Evolutionary conservation across 2,329 filamentous ascomycete species (phyloP).

Genomic region (Ceratocystis cubensis): DNA sequence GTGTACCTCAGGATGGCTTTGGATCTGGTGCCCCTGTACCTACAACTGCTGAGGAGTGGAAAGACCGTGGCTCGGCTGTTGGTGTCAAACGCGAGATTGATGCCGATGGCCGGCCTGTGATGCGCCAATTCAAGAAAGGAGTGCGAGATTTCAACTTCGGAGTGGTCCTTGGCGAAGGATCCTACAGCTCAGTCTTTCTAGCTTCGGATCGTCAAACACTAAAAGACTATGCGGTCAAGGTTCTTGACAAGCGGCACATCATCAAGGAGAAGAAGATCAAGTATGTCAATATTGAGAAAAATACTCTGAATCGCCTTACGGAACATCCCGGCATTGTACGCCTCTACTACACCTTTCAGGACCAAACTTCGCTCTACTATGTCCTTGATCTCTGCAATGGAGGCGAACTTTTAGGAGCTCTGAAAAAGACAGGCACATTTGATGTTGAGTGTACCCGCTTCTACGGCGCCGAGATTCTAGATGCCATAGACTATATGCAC

Average conservation of each 20-base stretch:
- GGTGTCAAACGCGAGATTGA: constrained; percentile 73
- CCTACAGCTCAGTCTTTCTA: constrained; percentile 89
- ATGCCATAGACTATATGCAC: constrained; percentile 96
- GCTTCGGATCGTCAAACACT: constrained; percentile 87
- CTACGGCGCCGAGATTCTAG: constrained; percentile 89
- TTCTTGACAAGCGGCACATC: constrained; percentile 95
- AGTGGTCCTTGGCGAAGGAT: constrained; percentile 81
- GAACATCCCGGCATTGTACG: constrained; percentile 95
- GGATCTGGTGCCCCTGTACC: constrained; percentile 34
- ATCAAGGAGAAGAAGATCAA: constrained; percentile 99
- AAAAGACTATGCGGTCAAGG: constrained; percentile 96
- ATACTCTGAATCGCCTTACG: constrained; percentile 88
- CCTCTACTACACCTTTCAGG: constrained; percentile 97
- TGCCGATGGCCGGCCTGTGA: constrained; percentile 65
- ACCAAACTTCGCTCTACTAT: constrained; percentile 91
- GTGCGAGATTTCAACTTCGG: constrained; percentile 96
- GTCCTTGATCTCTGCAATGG: constrained; percentile 87
- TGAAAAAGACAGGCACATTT: constrained; percentile 91
- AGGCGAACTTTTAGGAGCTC: constrained; percentile 77
- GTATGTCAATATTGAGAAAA: constrained; percentile 99
- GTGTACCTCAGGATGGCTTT: constrained; percentile 25
- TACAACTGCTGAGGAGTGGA: constrained; percentile 78
- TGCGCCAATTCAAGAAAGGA: constrained; percentile 85
- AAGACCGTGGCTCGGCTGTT: constrained; percentile 84
- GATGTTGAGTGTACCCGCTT: constrained; percentile 90